Conservation (phyloP, 495 filamentous ascomycete species). For the Hypoxylon subgilvum region DNA sequence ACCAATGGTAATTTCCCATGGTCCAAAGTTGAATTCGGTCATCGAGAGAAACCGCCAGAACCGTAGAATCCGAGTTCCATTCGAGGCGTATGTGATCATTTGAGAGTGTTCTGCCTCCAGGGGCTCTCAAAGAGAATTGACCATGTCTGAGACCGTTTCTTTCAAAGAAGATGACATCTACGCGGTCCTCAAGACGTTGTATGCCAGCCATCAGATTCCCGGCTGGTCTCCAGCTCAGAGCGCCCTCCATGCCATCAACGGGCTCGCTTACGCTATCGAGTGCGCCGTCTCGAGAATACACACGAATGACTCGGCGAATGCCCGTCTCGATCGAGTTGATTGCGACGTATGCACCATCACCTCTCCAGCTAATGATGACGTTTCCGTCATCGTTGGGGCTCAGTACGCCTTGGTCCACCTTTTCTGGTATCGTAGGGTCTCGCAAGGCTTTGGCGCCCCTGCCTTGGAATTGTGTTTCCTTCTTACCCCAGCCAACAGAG, state of each 20-base stretch:
- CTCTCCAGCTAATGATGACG: conserved; percentile 86
- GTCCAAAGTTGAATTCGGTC: conserved; percentile 93
- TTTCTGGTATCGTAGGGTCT: conserved; percentile 94
- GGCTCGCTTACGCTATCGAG: conserved; percentile 93
- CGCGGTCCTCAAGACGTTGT: conserved; percentile 68
- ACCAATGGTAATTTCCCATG: conserved; percentile 96
- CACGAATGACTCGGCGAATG: conserved; percentile 76
- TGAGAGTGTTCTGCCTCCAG: conserved; percentile 58
- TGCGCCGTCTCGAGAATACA: conserved; percentile 87
- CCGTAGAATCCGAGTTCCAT: conserved; percentile 92
- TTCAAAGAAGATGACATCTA: conserved; percentile 96
- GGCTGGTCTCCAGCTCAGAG: conserved; percentile 87
- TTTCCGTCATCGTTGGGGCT: conserved; percentile 72
- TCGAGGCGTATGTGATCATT: conserved; percentile 66
- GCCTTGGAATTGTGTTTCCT: conserved; percentile 96
- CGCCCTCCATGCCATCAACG: conserved; percentile 83
- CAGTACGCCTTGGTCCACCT: conserved; percentile 80
- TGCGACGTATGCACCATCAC: conserved; percentile 90
- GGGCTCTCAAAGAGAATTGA: conserved; percentile 78
- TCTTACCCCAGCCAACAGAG: conserved; percentile 97
- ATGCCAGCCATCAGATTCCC: conserved; percentile 89
- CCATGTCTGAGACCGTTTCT: conserved; percentile 94
- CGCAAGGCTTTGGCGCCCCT: conserved; percentile 80
- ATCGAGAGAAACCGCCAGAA: conserved; percentile 78
- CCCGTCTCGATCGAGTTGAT: conserved; percentile 75